A percentile compares a stretch with the other conserved stretches of the same genome.
phyloP scores from a whole-genome alignment of 768 basidiomycete genomes.

The Leccinellum luteum region DNA sequence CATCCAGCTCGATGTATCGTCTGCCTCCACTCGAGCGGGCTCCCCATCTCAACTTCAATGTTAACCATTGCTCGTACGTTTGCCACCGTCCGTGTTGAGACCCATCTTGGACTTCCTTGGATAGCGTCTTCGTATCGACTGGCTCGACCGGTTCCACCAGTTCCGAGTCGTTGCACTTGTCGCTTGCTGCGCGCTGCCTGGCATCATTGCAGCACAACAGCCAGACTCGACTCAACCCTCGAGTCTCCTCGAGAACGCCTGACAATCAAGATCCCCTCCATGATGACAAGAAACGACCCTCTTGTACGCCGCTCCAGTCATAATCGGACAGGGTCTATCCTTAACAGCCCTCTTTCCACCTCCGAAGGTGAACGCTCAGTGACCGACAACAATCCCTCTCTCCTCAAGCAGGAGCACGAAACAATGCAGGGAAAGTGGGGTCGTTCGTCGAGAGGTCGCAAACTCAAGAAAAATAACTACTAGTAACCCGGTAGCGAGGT shows the following conservation, averaged over 20 bases:
- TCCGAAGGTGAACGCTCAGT: conserved; percentile 32
- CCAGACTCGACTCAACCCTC: conserved; percentile 5
- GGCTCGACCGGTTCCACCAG: no score
- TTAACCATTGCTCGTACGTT: no score
- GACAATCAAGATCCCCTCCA: conserved; percentile 24
- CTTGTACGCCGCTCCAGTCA: conserved; percentile 22
- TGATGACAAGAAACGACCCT: conserved; percentile 8
- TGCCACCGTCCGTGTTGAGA: no score
- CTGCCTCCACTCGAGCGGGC: no score
- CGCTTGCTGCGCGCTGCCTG: no score
- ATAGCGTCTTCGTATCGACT: no score
- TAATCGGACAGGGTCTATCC: conserved; percentile 17
- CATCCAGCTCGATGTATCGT: no score
- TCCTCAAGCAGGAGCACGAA: background rate
- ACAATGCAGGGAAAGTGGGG: conserved; percentile 12
- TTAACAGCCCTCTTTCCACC: conserved; percentile 25
- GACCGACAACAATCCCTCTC: conserved; percentile 23
- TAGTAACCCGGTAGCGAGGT: conserved; percentile 46
- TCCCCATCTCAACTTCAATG: no score
- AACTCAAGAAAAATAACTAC: conserved; percentile 38
- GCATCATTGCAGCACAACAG: background rate
- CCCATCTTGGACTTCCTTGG: background rate
- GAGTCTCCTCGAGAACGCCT: conserved; percentile 21
- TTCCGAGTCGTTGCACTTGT: no score
- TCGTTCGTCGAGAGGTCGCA: conserved; percentile 41